These are phyloP conservation scores for Suillus subaureus DNA, from an alignment of 768 basidiomycete genomes.

Conservation along the genomic window DNA sequence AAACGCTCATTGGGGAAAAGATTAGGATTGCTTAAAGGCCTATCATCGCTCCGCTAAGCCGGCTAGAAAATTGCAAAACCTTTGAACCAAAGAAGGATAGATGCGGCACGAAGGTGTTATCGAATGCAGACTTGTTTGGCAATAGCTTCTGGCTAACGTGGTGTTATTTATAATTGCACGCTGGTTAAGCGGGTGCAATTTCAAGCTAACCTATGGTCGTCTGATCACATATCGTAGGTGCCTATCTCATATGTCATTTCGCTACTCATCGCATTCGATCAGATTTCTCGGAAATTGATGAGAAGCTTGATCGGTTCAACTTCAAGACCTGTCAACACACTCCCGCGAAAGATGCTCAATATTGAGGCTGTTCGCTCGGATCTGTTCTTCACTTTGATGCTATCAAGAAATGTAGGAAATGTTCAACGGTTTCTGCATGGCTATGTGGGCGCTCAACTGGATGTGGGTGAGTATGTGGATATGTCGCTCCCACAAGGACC, in stretches of 20 bases:
- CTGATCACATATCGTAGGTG: not conserved
- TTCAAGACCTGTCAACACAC: not conserved
- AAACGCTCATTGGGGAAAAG: not conserved
- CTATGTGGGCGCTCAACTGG: not conserved
- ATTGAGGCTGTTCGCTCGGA: not conserved
- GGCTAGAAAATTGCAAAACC: not conserved
- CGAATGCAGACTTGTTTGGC: not conserved
- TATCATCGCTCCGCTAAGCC: not conserved
- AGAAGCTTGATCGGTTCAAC: not conserved
- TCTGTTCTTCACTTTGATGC: not conserved
- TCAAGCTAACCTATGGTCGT: not conserved
- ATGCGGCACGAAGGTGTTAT: no score
- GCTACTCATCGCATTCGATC: not conserved
- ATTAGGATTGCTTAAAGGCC: not conserved
- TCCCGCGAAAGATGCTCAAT: not conserved
- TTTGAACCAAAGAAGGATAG: slow-evolving; percentile 1
- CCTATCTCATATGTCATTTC: not conserved
- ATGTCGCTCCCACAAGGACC: not conserved
- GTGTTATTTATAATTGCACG: not conserved
- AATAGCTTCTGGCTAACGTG: not conserved
- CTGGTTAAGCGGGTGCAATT: not conserved
- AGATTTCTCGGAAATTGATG: not conserved
- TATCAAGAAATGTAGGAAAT: not conserved
- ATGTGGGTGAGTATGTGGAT: not conserved
- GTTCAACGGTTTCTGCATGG: not conserved